Percentiles rank a stretch among this genome's conserved stretches.
phyloP scores from a whole-genome alignment of 352 stramenopile species.

The Aphanomyces invadans region DNA sequence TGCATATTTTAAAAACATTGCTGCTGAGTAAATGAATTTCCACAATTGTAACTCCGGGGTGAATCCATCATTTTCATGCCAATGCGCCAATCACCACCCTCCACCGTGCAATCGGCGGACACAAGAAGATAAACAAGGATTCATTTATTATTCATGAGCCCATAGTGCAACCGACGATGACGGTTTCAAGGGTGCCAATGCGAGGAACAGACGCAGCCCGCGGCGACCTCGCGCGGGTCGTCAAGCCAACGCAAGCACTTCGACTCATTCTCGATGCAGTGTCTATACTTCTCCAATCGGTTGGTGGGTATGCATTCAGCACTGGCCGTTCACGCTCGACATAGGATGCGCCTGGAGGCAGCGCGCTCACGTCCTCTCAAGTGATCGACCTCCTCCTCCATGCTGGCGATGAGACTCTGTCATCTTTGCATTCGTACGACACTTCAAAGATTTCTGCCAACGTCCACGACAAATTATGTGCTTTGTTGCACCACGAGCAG shows the following conservation, averaged over 20 bases:
- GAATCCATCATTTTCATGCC: too few species aligned
- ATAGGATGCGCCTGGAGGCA: not conserved
- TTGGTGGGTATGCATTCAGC: not conserved
- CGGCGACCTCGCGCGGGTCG: not conserved
- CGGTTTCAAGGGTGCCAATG: not conserved
- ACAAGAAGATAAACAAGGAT: too few species aligned
- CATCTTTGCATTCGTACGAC: conserved; percentile 5
- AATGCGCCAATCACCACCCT: not conserved
- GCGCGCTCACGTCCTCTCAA: not conserved
- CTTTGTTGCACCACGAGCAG: not conserved
- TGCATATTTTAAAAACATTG: too few species aligned
- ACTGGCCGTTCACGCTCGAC: not conserved
- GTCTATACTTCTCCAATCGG: not conserved
- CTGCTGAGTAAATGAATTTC: too few species aligned
- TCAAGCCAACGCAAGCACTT: not conserved
- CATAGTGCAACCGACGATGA: too few species aligned
- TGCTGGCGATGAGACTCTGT: conserved; percentile 6
- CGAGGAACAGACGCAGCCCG: not conserved
- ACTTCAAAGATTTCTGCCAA: not conserved
- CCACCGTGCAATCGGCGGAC: too few species aligned
- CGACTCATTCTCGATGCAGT: not conserved
- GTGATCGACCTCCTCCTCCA: conserved; percentile 7
- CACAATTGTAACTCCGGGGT: too few species aligned
- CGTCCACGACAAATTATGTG: not conserved
- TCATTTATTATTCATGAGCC: too few species aligned